phyloP scores from a whole-genome alignment of 768 basidiomycete species.

The Boletus pseudopeckii region DNA sequence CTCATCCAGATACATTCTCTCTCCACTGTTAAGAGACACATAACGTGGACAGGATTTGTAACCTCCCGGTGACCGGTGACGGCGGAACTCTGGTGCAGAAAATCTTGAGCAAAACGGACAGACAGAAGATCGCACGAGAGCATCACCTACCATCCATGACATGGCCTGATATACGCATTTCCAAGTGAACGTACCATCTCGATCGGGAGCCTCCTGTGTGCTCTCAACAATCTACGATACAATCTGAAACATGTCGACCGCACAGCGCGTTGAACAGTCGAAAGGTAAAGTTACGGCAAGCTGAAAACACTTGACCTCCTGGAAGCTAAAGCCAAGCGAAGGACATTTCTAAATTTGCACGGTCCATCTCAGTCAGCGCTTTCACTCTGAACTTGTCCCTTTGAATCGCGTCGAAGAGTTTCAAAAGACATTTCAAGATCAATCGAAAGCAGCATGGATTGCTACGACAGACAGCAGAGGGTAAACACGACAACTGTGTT shows the following conservation, averaged over 20 bases:
- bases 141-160: conserved; percentile 52
- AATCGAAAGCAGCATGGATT: too few species aligned
- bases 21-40: conserved; percentile 98
- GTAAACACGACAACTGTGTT: too few species aligned
- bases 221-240: conserved; percentile 76
- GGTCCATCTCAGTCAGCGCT: background rate
- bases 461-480: too few species aligned
- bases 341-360: too few species aligned
- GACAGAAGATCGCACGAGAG: background rate
- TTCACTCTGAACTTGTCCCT: background rate
- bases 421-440: too few species aligned
- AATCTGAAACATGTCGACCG: conserved; percentile 45
- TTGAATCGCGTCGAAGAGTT: background rate
- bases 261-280: background rate
- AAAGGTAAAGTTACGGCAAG: conserved; percentile 47
- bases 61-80: conserved; percentile 73
- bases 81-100: conserved; percentile 67
- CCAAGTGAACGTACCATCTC: conserved; percentile 79
- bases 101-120: conserved; percentile 2
- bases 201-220: conserved; percentile 63
- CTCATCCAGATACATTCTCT: conserved; percentile 77
- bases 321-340: too few species aligned
- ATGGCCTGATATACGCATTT: conserved; percentile 83
- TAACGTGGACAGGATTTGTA: conserved; percentile 85
- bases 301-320: too few species aligned